These are phyloP conservation scores for Starmerella powellii DNA, from an alignment of 805 yeast genomes.

Conservation along the genomic window DNA sequence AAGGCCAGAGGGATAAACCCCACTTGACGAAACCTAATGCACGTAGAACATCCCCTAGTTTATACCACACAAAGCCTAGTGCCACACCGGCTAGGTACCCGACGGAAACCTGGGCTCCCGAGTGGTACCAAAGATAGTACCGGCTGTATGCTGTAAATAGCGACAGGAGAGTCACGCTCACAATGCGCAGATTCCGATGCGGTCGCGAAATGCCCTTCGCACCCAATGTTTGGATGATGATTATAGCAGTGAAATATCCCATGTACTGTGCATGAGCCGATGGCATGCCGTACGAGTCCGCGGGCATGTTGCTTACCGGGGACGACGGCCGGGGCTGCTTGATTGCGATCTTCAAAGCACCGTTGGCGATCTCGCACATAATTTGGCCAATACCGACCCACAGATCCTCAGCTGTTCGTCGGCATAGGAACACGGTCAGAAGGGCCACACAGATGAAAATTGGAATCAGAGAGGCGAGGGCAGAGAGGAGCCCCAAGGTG, in stretches of 20 bases:
- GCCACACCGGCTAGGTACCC: constrained; percentile 56
- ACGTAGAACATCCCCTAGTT: constrained; percentile 42
- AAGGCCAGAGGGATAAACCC: constrained; percentile 48
- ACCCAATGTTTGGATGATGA: constrained; percentile 26
- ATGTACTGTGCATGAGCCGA: constrained; percentile 93
- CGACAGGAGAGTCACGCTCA: constrained; percentile 23
- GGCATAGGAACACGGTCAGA: constrained; percentile 67
- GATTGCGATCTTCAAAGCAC: constrained; percentile 48
- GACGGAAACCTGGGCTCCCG: constrained; percentile 55
- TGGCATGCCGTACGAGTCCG: constrained; percentile 83
- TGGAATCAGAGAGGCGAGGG: constrained; percentile 69
- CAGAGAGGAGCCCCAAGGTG: constrained; percentile 45
- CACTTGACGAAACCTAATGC: constrained; percentile 57
- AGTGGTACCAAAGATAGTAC: constrained; percentile 68
- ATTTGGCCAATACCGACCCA: constrained; percentile 79
- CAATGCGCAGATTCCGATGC: constrained; percentile 22
- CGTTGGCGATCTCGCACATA: constrained; percentile 59
- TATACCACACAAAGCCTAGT: constrained; percentile 48
- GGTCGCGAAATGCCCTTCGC: constrained; percentile 6
- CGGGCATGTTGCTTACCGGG: constrained; percentile 25
- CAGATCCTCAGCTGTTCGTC: constrained; percentile 78
- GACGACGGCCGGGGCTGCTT: constrained; percentile 60
- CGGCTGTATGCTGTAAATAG: constrained; percentile 53
- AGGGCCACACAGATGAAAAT: constrained; percentile 66
- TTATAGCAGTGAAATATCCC: constrained; percentile 53